These are phyloP conservation scores for Rhododendron mucronatum DNA, from an alignment of 148 eudicot species.

Conservation along the genomic window DNA sequence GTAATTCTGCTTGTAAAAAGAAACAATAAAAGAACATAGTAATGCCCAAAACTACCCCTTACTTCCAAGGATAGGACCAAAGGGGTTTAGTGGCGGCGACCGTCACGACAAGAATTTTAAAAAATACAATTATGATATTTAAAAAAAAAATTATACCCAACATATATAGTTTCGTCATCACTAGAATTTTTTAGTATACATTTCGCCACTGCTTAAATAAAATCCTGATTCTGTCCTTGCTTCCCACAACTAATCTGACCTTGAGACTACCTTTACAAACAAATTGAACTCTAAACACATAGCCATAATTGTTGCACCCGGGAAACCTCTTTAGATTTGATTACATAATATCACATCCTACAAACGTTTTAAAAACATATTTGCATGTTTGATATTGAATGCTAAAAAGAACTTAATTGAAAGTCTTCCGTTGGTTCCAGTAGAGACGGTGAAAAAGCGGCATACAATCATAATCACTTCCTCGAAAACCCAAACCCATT, in stretches of 20 bases:
- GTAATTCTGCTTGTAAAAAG: not conserved
- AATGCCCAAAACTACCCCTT: constrained; percentile 11
- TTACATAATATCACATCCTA: too few relatives aligned
- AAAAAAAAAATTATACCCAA: too few relatives aligned
- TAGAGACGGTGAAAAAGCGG: not conserved
- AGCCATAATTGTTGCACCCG: not conserved
- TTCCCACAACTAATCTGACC: constrained; percentile 2
- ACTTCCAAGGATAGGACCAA: not conserved
- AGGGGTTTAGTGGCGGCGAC: too few relatives aligned
- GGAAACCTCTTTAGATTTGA: not conserved
- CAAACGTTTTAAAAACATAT: too few relatives aligned
- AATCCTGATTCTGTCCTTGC: too few relatives aligned
- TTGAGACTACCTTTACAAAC: not conserved
- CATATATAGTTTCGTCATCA: too few relatives aligned
- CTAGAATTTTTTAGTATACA: too few relatives aligned
- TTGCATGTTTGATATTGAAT: too few relatives aligned
- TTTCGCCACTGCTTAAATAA: too few relatives aligned
- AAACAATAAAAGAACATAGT: constrained; percentile 16
- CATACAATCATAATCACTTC: not conserved
- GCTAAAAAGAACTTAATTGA: not conserved
- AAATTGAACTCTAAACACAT: not conserved
- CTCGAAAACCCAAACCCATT: constrained; percentile 35
- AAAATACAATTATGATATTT: too few relatives aligned
- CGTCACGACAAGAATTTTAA: too few relatives aligned
- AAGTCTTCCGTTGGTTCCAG: not conserved